Evolutionary conservation across 345 rosid species (phyloP).

Genomic region (Balakata baccata): DNA sequence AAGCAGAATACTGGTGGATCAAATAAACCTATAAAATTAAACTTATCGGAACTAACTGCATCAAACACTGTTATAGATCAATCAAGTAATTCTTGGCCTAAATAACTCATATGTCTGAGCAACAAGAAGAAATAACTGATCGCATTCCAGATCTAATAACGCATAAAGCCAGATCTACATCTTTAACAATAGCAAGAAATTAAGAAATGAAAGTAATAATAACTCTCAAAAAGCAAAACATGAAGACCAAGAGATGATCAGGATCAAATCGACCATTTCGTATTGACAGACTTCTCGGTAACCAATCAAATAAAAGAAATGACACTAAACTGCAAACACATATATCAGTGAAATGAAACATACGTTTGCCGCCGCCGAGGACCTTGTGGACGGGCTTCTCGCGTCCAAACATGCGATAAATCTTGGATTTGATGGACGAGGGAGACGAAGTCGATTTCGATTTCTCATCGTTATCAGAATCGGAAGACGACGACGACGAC

Average conservation of each 20-base stretch:
- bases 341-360: neutral
- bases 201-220: neutral
- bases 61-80: neutral
- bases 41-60: conserved; percentile 16
- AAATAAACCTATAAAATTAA: neutral
- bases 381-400: conserved; percentile 79
- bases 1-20: neutral
- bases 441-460: conserved; percentile 10
- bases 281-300: neutral
- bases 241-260: neutral
- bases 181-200: conserved; percentile 2
- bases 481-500: conserved; percentile 43
- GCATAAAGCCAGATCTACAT: conserved; percentile 14
- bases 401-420: conserved; percentile 60
- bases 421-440: conserved; percentile 28
- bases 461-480: conserved; percentile 42
- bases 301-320: neutral
- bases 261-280: neutral
- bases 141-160: conserved; percentile 15
- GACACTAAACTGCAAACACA: neutral
- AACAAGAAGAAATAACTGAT: neutral
- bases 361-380: conserved; percentile 90
- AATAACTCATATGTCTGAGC: neutral
- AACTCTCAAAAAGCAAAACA: neutral
- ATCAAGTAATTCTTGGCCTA: neutral